Evolutionary conservation across 1,284 basidiomycete genomes (phyloP), one percentile per base, ranked within the genome.

Genomic region (Malassezia japonica): DNA sequence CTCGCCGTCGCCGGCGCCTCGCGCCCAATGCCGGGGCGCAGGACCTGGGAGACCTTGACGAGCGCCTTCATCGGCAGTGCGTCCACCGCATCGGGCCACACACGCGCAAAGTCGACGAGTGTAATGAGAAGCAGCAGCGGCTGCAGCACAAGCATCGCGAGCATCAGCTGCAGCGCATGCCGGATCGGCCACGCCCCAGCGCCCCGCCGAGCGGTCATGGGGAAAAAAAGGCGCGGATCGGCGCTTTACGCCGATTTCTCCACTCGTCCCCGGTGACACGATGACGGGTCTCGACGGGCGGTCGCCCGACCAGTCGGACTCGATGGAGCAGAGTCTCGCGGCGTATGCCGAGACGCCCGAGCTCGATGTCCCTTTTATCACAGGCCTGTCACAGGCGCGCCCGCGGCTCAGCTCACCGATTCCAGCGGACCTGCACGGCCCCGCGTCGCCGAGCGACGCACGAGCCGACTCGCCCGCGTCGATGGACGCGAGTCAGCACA

Each of bases 91-190:
- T n/a, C 25, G 13, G 33, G 33, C 20, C 21, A 24, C 12, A 25
- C 7, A 3, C 48, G 51, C 10, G 40, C 40, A 20, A 48, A 48
- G 40, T 54, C 51, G n/a, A 54, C 41, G 13, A 54, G 16, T 5
- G 46, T 25, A 6, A 54, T 16, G 2, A 39, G 6, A 10, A 54
- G 24, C 12, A 54, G 28, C 9, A 25, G 15, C 25, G 51, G 51
- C 39, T 54, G 51, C 9, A 54, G 32, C 13, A 54, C 28, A 13
- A 39, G n/a, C 36, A 35, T 8, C 27, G 34, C 16, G 7, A 48
- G 21, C 28, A 29, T 27, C n/a, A 38, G 25, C 20, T 48, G 45
- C 24, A 40, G 18, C 15, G 16, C 28, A 21, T 54, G 51, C 35
- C 29, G 21, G 4, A 33, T 13, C 6, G 51, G 51, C 45, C 46